phyloP scores from a whole-genome alignment of 495 filamentous ascomycete genomes.

The Apiosordaria backusii region DNA sequence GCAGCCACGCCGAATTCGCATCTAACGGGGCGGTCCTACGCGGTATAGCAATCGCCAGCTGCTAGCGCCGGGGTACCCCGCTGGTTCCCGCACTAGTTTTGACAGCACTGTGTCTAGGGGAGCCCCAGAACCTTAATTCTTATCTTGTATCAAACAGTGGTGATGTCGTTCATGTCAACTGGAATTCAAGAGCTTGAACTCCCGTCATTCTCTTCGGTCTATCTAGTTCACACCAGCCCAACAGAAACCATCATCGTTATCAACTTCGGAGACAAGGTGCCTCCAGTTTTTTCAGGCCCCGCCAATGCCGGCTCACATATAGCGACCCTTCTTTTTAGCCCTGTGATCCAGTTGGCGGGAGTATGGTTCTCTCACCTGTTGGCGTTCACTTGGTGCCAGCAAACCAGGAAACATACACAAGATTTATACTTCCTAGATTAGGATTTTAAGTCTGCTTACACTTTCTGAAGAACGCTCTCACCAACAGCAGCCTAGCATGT shows the following conservation, averaged over 20 bases:
- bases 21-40: neutral
- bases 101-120: neutral
- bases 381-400: neutral
- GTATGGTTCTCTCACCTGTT: neutral
- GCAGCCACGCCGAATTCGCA: conserved; percentile 1
- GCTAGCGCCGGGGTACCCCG: neutral
- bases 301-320: neutral
- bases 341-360: neutral
- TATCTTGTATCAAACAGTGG: neutral
- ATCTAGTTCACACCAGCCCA: too few relatives aligned
- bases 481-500: neutral
- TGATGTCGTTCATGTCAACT: neutral
- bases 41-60: neutral
- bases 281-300: too few relatives aligned
- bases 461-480: neutral
- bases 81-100: neutral
- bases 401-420: neutral
- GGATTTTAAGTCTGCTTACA: neutral
- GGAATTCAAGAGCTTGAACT: too few relatives aligned
- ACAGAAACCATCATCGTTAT: neutral
- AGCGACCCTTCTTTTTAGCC: neutral
- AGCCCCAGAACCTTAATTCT: neutral
- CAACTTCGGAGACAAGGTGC: too few relatives aligned
- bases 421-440: neutral
- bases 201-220: too few relatives aligned